These are phyloP conservation scores for Punica granatum DNA, from an alignment of 345 rosid species.

Conservation along the genomic window DNA sequence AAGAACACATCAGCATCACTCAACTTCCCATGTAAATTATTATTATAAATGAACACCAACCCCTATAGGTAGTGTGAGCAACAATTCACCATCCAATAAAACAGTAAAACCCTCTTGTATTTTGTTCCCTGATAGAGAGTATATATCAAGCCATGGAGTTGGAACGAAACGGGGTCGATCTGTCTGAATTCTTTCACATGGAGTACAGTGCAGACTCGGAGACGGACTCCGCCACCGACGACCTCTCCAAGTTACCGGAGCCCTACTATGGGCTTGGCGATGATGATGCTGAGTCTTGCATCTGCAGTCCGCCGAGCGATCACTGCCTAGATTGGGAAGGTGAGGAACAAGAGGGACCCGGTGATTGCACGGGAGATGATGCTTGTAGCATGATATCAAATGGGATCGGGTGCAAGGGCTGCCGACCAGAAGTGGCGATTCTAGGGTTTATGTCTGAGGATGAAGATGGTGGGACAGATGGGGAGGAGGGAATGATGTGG, in stretches of 20 bases:
- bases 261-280: conserved; percentile 5
- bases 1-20: neutral
- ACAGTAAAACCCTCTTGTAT: neutral
- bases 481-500: conserved; percentile 17
- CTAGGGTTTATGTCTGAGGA: conserved; percentile 1
- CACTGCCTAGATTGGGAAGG: neutral
- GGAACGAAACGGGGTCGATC: conserved; percentile 12
- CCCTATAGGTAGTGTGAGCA: neutral
- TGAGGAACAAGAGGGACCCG: neutral
- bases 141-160: neutral
- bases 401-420: neutral
- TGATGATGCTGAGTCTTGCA: conserved; percentile 53
- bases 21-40: neutral
- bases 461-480: no score
- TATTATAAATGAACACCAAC: neutral
- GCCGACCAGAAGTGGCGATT: conserved; percentile 4
- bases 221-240: no score
- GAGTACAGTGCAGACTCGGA: conserved; percentile 55
- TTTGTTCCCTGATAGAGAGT: no score
- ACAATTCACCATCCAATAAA: neutral
- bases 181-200: conserved; percentile 32
- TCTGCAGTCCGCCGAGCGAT: conserved; percentile 16
- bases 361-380: neutral
- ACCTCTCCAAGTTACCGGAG: neutral
- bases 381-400: neutral